Evolutionary conservation across 176 grass and related monocot genomes (phyloP).

Genomic region (Ampelocalamus luodianensis): DNA sequence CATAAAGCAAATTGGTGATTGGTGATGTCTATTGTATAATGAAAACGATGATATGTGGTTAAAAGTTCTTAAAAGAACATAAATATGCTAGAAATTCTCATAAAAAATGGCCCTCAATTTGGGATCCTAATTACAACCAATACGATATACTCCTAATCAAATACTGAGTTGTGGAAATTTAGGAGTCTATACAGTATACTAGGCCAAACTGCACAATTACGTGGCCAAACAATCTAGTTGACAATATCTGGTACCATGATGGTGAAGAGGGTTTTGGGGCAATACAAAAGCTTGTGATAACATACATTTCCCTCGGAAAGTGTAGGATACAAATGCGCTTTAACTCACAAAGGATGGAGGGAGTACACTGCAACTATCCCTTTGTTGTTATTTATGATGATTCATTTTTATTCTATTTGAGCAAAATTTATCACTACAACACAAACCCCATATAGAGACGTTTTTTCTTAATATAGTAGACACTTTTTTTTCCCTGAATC

Average conservation of each 20-base stretch:
- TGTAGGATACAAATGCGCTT: neutral
- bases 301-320: neutral
- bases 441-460: too few relatives aligned
- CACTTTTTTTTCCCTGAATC: too few relatives aligned
- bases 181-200: neutral
- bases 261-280: neutral
- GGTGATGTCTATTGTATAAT: neutral
- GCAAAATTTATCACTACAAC: neutral
- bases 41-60: neutral
- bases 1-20: neutral
- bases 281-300: conserved; percentile 10
- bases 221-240: neutral
- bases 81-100: neutral
- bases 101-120: neutral
- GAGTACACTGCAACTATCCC: neutral
- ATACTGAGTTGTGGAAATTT: neutral
- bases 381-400: neutral
- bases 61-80: neutral
- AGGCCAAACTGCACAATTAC: neutral
- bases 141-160: neutral
- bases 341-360: neutral
- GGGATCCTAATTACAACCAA: neutral
- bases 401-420: neutral
- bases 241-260: conserved; percentile 5
- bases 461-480: too few relatives aligned